Evolutionary conservation across 345 rosid genomes (phyloP).

Genomic region (Microcos paniculata): DNA sequence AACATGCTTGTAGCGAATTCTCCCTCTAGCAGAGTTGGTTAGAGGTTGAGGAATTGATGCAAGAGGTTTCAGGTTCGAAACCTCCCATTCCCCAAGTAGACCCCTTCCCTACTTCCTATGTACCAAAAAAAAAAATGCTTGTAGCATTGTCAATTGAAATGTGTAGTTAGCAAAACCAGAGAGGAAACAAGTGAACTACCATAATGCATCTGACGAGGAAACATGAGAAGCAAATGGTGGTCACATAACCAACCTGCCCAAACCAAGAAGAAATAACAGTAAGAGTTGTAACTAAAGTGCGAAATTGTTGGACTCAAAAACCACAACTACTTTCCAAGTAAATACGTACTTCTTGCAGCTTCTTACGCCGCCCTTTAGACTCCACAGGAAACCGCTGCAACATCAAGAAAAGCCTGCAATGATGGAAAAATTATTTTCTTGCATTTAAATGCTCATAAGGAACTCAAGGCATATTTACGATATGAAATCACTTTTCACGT

Average conservation of each 20-base stretch:
- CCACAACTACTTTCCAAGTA: conserved; percentile 13
- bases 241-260: conserved; percentile 91
- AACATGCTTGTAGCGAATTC: not conserved
- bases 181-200: conserved; percentile 43
- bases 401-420: conserved; percentile 86
- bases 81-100: too few species aligned
- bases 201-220: conserved; percentile 85
- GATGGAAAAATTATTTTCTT: conserved; percentile 7
- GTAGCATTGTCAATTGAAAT: not conserved
- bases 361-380: conserved; percentile 90
- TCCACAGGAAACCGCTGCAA: conserved; percentile 93
- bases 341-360: conserved; percentile 74
- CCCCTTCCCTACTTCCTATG: too few species aligned
- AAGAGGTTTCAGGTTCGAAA: too few species aligned
- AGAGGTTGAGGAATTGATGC: too few species aligned
- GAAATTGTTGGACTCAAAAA: conserved; percentile 1
- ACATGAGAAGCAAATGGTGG: conserved; percentile 86
- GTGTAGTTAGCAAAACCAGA: not conserved
- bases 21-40: too few species aligned
- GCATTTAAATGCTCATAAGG: not conserved
- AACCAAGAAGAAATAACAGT: conserved; percentile 17
- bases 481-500: not conserved
- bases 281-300: not conserved
- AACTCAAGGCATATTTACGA: not conserved
- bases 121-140: conserved; percentile 2